A percentile compares a stretch with the other conserved stretches of the same genome.
Evolutionary conservation across 2,329 filamentous ascomycete species (phyloP).

Genomic region (Septoria linicola): DNA sequence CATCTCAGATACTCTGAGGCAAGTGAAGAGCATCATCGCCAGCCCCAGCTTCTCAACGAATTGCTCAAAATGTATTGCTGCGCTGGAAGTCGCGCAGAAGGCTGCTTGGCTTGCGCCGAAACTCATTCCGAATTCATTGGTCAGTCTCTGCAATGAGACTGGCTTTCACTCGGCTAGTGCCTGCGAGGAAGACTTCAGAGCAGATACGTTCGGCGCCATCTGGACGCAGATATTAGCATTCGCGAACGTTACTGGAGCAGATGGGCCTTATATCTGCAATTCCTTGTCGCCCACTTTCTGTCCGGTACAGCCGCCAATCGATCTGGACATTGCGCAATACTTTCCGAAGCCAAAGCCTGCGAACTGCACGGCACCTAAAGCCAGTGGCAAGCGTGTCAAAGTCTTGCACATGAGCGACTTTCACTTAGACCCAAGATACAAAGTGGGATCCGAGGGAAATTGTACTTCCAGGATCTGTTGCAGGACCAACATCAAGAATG

Average conservation of each 20-base stretch:
- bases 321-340: conserved; percentile 46
- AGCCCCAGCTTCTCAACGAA: conserved; percentile 38
- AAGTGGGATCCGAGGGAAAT: conserved; percentile 54
- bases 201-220: conserved; percentile 52
- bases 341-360: conserved; percentile 58
- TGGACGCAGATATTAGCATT: conserved; percentile 59
- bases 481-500: conserved; percentile 45
- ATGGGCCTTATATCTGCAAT: conserved; percentile 59
- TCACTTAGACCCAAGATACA: conserved; percentile 55
- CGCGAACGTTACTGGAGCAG: conserved; percentile 54
- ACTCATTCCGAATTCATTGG: conserved; percentile 52
- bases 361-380: conserved; percentile 44
- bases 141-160: conserved; percentile 52
- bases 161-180: conserved; percentile 48
- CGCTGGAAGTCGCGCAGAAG: conserved; percentile 51
- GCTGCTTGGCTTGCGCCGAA: conserved; percentile 52
- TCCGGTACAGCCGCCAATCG: conserved; percentile 45
- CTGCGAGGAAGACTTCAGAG: conserved; percentile 51
- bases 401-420: conserved; percentile 58
- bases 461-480: conserved; percentile 55
- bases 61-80: conserved; percentile 56
- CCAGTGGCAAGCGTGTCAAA: conserved; percentile 56
- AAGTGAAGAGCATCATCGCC: conserved; percentile 48
- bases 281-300: conserved; percentile 51
- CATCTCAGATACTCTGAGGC: conserved; percentile 44